Evolutionary conservation across 106 monocot genomes (phyloP), one percentile per base, ranked within the genome.

Genomic region (Iris macrosiphon): DNA sequence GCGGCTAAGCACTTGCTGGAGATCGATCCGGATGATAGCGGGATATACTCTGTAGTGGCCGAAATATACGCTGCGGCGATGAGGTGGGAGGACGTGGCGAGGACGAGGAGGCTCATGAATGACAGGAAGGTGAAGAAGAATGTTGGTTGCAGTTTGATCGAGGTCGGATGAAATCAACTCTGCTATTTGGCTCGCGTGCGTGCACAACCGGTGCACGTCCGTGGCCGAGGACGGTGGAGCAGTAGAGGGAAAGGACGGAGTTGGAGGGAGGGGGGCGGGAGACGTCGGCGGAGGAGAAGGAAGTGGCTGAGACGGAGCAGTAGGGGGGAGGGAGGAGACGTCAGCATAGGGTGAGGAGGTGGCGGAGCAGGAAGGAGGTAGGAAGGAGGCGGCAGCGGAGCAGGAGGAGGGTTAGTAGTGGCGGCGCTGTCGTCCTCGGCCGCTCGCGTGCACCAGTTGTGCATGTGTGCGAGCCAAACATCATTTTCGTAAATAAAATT

Each of bases 21-120:
- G 30, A 34, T 81, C 8, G 44, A 54, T 32, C 65, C 70, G 13
- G 71, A 52, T 4, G 74, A 87, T 25, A 67, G 76, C 15, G 87
- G 87, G 24, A 49, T 87, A 5, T 87, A 87, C 55, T 74, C 68
- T 11, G 48, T 72, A 6, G 68, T 81, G 74, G 64, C 65, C 8
- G 72, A 58, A 12, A 61, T 79, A 12, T 85, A 79, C 24, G 65
- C 73, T 4, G 24, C 33, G 12, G 80, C 69, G 1, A 50, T 21
- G 58, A 80, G 76, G 26, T 73, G 85, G 80, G 76, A 76, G 10
- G 85, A 80, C 49, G 79, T 72, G 24, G 66, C 52, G 6, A 75
- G 74, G 64, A 63, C 81, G 52, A 68, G 77, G 54, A 74, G n/a
- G 47, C 19, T 71, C 55, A 65, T 74, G 70, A 63, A 67, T 18